Conservation (phyloP, 495 filamentous ascomycete species). For the Usnea hakonensis region DNA sequence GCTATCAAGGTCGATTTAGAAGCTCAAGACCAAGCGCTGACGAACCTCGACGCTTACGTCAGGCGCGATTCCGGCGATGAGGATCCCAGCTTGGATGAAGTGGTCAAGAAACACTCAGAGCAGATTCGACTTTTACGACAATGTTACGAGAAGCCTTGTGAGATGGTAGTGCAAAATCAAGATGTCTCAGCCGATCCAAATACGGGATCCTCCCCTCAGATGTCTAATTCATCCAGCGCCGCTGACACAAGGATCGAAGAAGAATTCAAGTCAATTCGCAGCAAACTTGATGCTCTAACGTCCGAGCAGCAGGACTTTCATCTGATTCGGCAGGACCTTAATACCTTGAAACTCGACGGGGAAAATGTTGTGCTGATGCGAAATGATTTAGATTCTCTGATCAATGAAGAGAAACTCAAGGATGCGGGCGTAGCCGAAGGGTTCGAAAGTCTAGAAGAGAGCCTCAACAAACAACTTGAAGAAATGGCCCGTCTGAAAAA, state of each 20-base stretch:
- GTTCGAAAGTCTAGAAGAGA: not conserved
- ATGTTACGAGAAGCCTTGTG: not conserved
- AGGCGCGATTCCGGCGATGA: not conserved
- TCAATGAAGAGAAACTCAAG: not conserved
- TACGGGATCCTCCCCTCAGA: not conserved
- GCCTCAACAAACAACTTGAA: not conserved
- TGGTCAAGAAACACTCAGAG: not conserved
- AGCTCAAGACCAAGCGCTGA: not conserved
- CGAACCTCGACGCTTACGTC: not conserved
- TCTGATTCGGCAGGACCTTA: not conserved
- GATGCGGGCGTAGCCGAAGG: not conserved
- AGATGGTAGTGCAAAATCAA: not conserved
- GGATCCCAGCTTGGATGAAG: not conserved
- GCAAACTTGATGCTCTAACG: not conserved
- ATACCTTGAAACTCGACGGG: not conserved
- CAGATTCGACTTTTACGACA: not conserved
- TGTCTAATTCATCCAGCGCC: not conserved
- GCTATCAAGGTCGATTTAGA: not conserved
- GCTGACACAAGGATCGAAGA: not conserved
- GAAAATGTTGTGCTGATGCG: not conserved
- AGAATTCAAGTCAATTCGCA: not conserved
- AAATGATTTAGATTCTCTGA: not conserved
- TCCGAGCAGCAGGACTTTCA: not conserved
- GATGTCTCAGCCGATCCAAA: not conserved
- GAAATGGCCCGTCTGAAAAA: not conserved